A percentile compares a stretch with the other conserved stretches of the same genome.
phyloP scores from a whole-genome alignment of 2,329 filamentous ascomycete species.

The Malbranchea zuffiana region DNA sequence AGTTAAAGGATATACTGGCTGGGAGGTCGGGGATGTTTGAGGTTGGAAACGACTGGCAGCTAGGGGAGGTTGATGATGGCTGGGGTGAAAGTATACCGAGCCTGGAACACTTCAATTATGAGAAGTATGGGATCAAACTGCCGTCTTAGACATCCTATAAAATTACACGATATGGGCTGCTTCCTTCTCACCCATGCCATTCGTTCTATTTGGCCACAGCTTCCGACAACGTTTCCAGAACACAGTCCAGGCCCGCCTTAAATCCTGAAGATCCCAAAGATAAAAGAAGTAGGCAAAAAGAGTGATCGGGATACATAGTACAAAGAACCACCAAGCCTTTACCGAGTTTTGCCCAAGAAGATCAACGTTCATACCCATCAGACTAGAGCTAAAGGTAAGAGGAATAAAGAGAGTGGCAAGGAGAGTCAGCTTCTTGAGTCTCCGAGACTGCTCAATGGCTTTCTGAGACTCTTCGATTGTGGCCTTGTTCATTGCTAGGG shows the following conservation, averaged over 20 bases:
- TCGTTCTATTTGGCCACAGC: slow-evolving; percentile 1
- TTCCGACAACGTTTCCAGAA: slow-evolving; percentile 9
- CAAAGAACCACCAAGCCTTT: slow-evolving; percentile 8
- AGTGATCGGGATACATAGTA: slow-evolving; percentile 9
- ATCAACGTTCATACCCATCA: slow-evolving; percentile 9
- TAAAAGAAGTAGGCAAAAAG: slow-evolving; percentile 4
- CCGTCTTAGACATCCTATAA: too few species aligned
- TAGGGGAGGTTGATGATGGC: slow-evolving; percentile 29
- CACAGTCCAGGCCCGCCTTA: slow-evolving; percentile 5
- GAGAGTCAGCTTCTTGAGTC: slow-evolving; percentile 20
- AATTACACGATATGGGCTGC: slow-evolving; percentile 10
- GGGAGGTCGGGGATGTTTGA: slow-evolving; percentile 18
- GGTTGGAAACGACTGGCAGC: slow-evolving; percentile 20
- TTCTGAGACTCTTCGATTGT: slow-evolving; percentile 19
- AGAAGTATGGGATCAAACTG: slow-evolving; percentile 26
- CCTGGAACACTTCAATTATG: slow-evolving; percentile 31
- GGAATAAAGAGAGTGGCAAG: slow-evolving; percentile 23
- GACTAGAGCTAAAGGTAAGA: slow-evolving; percentile 16
- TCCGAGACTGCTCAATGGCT: slow-evolving; percentile 19
- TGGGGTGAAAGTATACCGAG: slow-evolving; percentile 29
- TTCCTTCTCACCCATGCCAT: slow-evolving; percentile 7
- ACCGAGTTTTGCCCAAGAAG: slow-evolving; percentile 6
- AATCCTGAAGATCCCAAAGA: slow-evolving; percentile 1
- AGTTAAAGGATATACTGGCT: slow-evolving; percentile 23
- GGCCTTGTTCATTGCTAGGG: slow-evolving; percentile 19